These are phyloP conservation scores for Pseudogymnoascus sp. DNA, from an alignment of 2,329 filamentous ascomycete species.

Conservation along the genomic window DNA sequence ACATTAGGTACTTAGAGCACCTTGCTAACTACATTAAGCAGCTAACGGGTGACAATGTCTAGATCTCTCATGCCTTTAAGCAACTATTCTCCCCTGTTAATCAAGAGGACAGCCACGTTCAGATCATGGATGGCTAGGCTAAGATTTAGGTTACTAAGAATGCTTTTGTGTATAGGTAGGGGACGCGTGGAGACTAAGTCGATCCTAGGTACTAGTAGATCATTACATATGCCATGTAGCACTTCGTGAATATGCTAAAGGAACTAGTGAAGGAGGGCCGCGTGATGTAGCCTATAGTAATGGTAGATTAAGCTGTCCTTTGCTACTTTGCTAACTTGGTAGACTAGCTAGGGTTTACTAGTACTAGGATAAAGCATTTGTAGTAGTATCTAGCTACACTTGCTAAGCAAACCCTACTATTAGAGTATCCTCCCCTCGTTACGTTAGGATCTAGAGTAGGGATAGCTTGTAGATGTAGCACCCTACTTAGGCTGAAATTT, in stretches of 20 bases:
- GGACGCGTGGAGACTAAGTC: neutral
- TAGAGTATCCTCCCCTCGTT: constrained; percentile 3
- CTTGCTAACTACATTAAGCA: neutral
- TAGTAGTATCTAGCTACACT: constrained; percentile 8
- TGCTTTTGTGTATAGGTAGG: neutral
- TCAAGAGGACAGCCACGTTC: neutral
- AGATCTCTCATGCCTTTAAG: neutral
- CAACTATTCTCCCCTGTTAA: neutral
- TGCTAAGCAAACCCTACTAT: neutral
- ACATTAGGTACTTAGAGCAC: neutral
- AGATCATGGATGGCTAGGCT: neutral
- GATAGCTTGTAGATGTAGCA: neutral
- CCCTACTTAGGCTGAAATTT: neutral
- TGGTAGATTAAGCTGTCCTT: constrained; percentile 6
- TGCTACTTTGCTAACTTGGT: constrained; percentile 9
- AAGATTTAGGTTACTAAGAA: constrained; percentile 7
- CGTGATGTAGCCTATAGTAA: constrained; percentile 3
- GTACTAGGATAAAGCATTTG: constrained; percentile 9
- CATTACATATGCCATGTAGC: constrained; percentile 7
- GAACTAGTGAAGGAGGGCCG: constrained; percentile 7
- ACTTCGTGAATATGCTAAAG: constrained; percentile 9
- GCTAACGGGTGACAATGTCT: constrained; percentile 3
- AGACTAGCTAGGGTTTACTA: constrained; percentile 6
- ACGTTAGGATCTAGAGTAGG: constrained; percentile 12
- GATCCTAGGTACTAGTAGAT: constrained; percentile 9